These are phyloP conservation scores for Hypoxylon sp. DNA, from an alignment of 2,329 filamentous ascomycete genomes.

Conservation along the genomic window DNA sequence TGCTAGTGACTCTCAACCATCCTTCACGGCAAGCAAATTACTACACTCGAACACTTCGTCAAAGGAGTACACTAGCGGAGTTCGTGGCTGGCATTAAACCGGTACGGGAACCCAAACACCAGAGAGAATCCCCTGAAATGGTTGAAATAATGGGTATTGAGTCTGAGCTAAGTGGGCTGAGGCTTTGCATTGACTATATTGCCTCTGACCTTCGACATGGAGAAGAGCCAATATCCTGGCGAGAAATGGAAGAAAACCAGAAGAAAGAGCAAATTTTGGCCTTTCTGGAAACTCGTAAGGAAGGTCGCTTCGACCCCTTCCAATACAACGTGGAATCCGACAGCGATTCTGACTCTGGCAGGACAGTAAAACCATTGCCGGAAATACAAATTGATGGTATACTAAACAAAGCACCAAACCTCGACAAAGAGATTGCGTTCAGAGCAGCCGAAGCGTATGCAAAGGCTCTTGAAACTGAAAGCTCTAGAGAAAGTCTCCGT, in stretches of 20 bases:
- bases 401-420: not conserved
- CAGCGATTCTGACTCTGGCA: not conserved
- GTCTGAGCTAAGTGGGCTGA: not conserved
- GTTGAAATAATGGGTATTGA: too few relatives aligned
- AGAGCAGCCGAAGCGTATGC: not conserved
- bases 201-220: slow-evolving; percentile 31
- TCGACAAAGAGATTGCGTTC: not conserved
- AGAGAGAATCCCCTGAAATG: too few relatives aligned
- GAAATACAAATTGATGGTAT: not conserved
- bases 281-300: slow-evolving; percentile 24
- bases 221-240: slow-evolving; percentile 34
- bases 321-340: not conserved
- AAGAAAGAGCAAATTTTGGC: not conserved
- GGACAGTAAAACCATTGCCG: too few relatives aligned
- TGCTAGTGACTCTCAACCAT: slow-evolving; percentile 34
- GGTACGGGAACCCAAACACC: not conserved
- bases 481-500: not conserved
- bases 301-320: slow-evolving; percentile 34
- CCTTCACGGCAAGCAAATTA: slow-evolving; percentile 22
- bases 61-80: slow-evolving; percentile 20
- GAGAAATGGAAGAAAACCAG: slow-evolving; percentile 12
- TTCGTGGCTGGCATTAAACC: not conserved
- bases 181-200: slow-evolving; percentile 21
- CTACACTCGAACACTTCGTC: slow-evolving; percentile 6
- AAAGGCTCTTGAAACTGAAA: not conserved